Conservation (phyloP, 176 grass and related monocot genomes). For the Alopecurus myosuroides region DNA sequence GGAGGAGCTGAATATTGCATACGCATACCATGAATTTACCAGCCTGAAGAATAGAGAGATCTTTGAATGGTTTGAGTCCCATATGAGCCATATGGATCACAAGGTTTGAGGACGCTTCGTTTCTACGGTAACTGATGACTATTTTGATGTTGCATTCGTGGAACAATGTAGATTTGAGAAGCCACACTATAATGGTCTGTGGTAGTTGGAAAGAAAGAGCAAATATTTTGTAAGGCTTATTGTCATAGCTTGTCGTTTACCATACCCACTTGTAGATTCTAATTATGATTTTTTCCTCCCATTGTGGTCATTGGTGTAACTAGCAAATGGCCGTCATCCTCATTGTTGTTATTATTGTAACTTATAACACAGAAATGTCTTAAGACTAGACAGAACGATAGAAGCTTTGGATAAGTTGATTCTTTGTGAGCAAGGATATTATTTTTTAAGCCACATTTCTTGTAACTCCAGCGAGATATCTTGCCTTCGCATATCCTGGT, state of each 20-base stretch:
- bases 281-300: neutral
- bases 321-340: neutral
- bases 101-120: neutral
- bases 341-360: neutral
- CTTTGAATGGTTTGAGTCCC: constrained; percentile 77
- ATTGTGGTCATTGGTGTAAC: neutral
- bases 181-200: neutral
- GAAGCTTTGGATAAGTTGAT: neutral
- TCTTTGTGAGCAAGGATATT: neutral
- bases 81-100: constrained; percentile 64
- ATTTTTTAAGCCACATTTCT: neutral
- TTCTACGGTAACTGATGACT: neutral
- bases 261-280: neutral
- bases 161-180: neutral
- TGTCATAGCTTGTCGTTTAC: neutral
- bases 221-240: constrained; percentile 7
- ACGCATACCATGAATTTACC: constrained; percentile 77
- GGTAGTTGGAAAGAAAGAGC: neutral
- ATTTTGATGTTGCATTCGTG: neutral
- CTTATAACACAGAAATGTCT: neutral
- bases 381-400: neutral
- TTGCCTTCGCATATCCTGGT: neutral
- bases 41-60: constrained; percentile 66
- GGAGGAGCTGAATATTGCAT: constrained; percentile 92
- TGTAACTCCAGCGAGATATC: neutral